Conservation (phyloP, 345 rosid genomes). For the Litchi chinensis region DNA sequence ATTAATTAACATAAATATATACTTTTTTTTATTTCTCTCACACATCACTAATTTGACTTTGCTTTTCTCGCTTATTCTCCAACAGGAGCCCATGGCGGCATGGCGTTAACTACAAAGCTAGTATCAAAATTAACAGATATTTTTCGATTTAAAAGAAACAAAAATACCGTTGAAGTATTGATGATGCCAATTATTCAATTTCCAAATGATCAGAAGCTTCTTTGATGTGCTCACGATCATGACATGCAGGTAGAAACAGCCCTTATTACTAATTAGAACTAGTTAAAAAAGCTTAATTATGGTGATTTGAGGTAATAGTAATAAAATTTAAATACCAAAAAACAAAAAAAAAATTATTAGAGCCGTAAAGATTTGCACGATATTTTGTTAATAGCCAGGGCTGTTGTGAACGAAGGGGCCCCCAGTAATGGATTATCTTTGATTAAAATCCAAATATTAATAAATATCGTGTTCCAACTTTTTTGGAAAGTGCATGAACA, state of each 20-base stretch:
- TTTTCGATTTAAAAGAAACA: neutral
- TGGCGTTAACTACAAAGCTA: neutral
- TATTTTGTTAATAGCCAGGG: neutral
- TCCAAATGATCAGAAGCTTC: neutral
- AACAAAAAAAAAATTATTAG: neutral
- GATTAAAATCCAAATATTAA: conserved; percentile 21
- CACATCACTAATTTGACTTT: neutral
- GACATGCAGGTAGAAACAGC: neutral
- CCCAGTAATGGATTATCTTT: neutral
- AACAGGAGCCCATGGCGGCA: neutral
- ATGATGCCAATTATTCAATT: neutral
- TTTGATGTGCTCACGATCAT: neutral
- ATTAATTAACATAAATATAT: neutral
- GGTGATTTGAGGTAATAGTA: neutral
- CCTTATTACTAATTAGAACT: too few species aligned
- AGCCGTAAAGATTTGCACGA: neutral
- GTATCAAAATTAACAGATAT: neutral
- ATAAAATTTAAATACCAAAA: neutral
- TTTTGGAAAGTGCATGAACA: conserved; percentile 30
- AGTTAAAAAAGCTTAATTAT: too few species aligned
- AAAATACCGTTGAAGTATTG: neutral
- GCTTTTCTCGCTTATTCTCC: neutral
- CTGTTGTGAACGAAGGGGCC: neutral
- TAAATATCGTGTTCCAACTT: conserved; percentile 30
- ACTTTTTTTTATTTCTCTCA: neutral